Evolutionary conservation across 2,329 filamentous ascomycete genomes (phyloP).

Genomic region (Magnaporthiopsis poae): DNA sequence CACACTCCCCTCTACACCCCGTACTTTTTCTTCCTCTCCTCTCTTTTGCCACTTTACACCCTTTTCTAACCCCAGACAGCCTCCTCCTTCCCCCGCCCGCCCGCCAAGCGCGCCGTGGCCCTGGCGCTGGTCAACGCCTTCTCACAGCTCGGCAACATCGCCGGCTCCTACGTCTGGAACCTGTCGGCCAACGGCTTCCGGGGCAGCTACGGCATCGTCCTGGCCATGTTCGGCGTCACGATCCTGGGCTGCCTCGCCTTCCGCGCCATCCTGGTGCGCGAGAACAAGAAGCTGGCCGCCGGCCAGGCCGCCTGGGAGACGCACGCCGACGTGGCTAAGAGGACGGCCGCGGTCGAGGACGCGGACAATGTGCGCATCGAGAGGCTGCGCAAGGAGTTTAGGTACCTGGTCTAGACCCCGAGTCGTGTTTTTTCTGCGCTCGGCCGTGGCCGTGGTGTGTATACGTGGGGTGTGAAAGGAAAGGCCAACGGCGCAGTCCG

Average conservation of each 20-base stretch:
- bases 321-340: constrained; percentile 26
- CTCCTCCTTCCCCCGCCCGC: constrained; percentile 47
- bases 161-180: constrained; percentile 16
- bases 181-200: constrained; percentile 50
- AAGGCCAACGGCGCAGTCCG: too few species aligned
- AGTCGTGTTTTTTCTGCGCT: too few species aligned
- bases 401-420: constrained; percentile 33
- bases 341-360: constrained; percentile 30
- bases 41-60: too few species aligned
- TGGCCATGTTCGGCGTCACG: constrained; percentile 53
- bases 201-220: constrained; percentile 55
- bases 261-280: constrained; percentile 32
- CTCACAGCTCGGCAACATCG: constrained; percentile 42
- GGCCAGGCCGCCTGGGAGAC: constrained; percentile 30
- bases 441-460: too few species aligned
- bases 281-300: constrained; percentile 33
- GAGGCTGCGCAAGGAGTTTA: constrained; percentile 36
- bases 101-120: constrained; percentile 51
- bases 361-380: constrained; percentile 24
- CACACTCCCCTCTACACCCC: too few species aligned
- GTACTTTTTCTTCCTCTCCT: too few species aligned
- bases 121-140: constrained; percentile 52
- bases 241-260: constrained; percentile 42
- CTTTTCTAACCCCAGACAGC: constrained; percentile 15
- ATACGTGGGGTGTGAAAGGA: too few species aligned